Evolutionary conservation across 106 monocot genomes (phyloP).

Genomic region (Iris macrosiphon): DNA sequence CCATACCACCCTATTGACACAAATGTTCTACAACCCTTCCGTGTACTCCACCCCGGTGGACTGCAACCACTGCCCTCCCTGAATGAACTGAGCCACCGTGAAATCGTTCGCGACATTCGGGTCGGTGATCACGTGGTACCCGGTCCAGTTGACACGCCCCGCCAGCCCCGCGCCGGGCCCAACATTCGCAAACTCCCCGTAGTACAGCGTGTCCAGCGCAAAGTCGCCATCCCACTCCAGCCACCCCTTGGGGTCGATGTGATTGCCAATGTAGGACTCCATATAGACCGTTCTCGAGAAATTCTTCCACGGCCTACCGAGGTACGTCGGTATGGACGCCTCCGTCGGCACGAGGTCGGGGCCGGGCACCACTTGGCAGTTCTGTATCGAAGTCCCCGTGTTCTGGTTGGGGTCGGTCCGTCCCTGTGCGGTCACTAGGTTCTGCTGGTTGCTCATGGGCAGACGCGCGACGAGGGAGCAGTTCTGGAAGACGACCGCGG

Average conservation of each 20-base stretch:
- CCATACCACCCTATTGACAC: too few species aligned
- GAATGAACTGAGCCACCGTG: slow-evolving; percentile 25
- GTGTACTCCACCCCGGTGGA: slow-evolving; percentile 18
- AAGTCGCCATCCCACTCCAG: slow-evolving; percentile 24
- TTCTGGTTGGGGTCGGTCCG: slow-evolving; percentile 36
- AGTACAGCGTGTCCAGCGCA: slow-evolving; percentile 29
- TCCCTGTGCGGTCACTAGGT: slow-evolving; percentile 29
- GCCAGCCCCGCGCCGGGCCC: slow-evolving; percentile 30
- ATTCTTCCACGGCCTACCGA: slow-evolving; percentile 46
- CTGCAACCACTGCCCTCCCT: slow-evolving; percentile 26
- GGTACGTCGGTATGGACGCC: slow-evolving; percentile 9
- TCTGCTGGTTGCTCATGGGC: slow-evolving; percentile 26
- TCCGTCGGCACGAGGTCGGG: slow-evolving; percentile 18
- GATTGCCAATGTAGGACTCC: slow-evolving; percentile 23
- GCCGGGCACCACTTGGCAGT: slow-evolving; percentile 13
- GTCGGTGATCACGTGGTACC: slow-evolving; percentile 28
- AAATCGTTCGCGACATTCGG: slow-evolving; percentile 11
- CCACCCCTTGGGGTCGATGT: slow-evolving; percentile 26
- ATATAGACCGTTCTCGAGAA: slow-evolving; percentile 39
- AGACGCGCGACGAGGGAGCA: slow-evolving; percentile 18
- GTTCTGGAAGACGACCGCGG: slow-evolving; percentile 39
- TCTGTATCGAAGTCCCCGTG: slow-evolving; percentile 35
- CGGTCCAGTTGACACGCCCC: slow-evolving; percentile 32
- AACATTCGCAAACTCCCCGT: slow-evolving; percentile 24
- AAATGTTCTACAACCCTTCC: slow-evolving; percentile 3